Evolutionary conservation across 371 early-diverging fungal species (phyloP), one percentile per base, ranked within the genome.

Genomic region (Zopfochytrium polystomum): DNA sequence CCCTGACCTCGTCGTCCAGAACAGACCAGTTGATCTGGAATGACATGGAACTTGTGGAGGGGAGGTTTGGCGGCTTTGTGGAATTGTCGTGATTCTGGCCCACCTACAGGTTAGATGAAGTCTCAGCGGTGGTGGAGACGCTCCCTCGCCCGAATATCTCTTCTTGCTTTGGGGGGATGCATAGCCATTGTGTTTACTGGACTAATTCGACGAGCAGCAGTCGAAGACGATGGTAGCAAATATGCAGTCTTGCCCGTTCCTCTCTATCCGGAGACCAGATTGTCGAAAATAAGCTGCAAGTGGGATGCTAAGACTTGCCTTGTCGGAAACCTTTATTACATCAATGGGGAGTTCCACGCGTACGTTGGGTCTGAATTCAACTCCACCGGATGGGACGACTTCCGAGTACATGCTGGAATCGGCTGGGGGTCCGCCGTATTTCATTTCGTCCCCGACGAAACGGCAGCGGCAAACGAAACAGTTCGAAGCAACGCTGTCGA

Each of bases 11-110:
- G 29, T 83, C 83, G 70, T 88, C 88, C 2, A 95, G 86, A 42
- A 87, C 83, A 30, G 81, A 79, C 94, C 94, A 95, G 66, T 87
- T 79, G 42, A 94, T 89, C 25, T 85, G 84, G 67, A 95, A 84
- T 0, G 91, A 90, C 96, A 94, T 95, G 6, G 55, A 20, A 18
- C 15, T 44, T 42, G 42, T 42, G 11, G 42, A n/a, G n/a, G n/a
- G n/a, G n/a, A n/a, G n/a, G n/a, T n/a, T n/a, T n/a, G n/a, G n/a
- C n/a, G n/a, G n/a, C n/a, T n/a, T n/a, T n/a, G n/a, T n/a, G n/a
- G n/a, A n/a, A n/a, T n/a, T n/a, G n/a, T n/a, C n/a, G n/a, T n/a
- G n/a, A n/a, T n/a, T n/a, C n/a, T n/a, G n/a, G n/a, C n/a, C n/a
- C n/a, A n/a, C n/a, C n/a, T n/a, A n/a, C n/a, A n/a, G n/a, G n/a